A percentile compares a stretch with the other conserved stretches of the same genome.
Conservation (phyloP, 1,284 basidiomycete genomes). For the Austroboletus niveus region DNA sequence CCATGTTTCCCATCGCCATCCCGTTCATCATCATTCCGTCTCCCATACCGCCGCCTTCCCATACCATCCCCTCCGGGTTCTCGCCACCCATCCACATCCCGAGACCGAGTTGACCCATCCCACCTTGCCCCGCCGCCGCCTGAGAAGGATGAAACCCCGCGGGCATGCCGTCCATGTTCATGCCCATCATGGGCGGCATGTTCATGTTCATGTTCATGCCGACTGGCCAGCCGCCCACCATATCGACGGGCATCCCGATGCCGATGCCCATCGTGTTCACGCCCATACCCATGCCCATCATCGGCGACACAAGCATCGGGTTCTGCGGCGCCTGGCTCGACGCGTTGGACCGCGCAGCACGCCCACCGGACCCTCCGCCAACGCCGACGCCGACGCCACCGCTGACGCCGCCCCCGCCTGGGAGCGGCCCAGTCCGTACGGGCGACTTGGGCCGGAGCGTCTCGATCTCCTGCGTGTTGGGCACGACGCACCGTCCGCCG, state of each 20-base stretch:
- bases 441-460: slow-evolving; percentile 86
- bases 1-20: slow-evolving; percentile 32
- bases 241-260: slow-evolving; percentile 34
- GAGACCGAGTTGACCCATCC: slow-evolving; percentile 20
- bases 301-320: slow-evolving; percentile 49
- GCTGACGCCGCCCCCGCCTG: slow-evolving; percentile 28
- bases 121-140: slow-evolving; percentile 7
- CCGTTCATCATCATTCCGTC: slow-evolving; percentile 33
- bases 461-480: slow-evolving; percentile 80
- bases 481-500: slow-evolving; percentile 58
- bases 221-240: slow-evolving; percentile 30
- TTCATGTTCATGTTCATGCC: slow-evolving; percentile 23
- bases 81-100: slow-evolving; percentile 31
- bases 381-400: slow-evolving; percentile 24
- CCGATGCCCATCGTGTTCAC: slow-evolving; percentile 22
- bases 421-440: slow-evolving; percentile 39
- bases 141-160: slow-evolving; percentile 18
- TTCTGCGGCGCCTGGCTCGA: slow-evolving; percentile 33
- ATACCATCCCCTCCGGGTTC: slow-evolving; percentile 24
- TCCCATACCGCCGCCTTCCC: slow-evolving; percentile 27
- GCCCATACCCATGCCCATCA: slow-evolving; percentile 38
- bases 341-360: slow-evolving; percentile 13
- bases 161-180: slow-evolving; percentile 43
- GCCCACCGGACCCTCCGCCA: slow-evolving; percentile 23
- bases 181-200: slow-evolving; percentile 37